These are phyloP conservation scores for Penstemon eatonii DNA, from an alignment of 257 asterid species.

Conservation along the genomic window DNA sequence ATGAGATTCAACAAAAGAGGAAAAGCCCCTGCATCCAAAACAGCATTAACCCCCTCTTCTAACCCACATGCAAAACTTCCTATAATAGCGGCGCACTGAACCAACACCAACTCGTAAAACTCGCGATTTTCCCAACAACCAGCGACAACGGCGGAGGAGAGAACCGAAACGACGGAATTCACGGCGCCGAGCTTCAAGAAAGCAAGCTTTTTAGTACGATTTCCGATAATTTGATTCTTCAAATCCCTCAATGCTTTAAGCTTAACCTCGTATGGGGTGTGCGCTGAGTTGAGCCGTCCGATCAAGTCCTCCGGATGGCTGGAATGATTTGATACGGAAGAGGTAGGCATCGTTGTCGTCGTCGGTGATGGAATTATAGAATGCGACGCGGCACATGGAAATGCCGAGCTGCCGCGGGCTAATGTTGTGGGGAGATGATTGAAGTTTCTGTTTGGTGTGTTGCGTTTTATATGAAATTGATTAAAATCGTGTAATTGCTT, in stretches of 20 bases:
- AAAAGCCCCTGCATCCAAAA: conserved; percentile 84
- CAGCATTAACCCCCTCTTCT: conserved; percentile 78
- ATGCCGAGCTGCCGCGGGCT: conserved; percentile 28
- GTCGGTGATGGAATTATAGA: background rate
- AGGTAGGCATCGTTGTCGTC: conserved; percentile 52
- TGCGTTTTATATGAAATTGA: background rate
- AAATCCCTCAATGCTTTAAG: conserved; percentile 76
- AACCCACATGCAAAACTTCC: conserved; percentile 97
- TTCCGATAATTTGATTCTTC: conserved; percentile 91
- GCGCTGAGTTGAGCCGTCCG: conserved; percentile 47
- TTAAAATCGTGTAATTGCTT: background rate
- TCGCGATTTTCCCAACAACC: conserved; percentile 32
- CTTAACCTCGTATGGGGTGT: conserved; percentile 47
- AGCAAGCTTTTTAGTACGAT: conserved; percentile 76
- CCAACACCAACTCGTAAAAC: conserved; percentile 49
- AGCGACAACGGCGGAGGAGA: conserved; percentile 47
- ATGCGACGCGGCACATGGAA: conserved; percentile 35
- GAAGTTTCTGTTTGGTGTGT: background rate
- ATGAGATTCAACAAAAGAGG: conserved; percentile 56
- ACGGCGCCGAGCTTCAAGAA: conserved; percentile 87
- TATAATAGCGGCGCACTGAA: conserved; percentile 76
- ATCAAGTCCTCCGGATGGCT: conserved; percentile 73
- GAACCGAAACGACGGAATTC: conserved; percentile 59
- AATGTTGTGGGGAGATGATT: conserved; percentile 20
- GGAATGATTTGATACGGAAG: conserved; percentile 51